A percentile compares a stretch with the other conserved stretches of the same genome.
Evolutionary conservation across 2,329 filamentous ascomycete genomes (phyloP).

Genomic region (Colletotrichum theobromicola): DNA sequence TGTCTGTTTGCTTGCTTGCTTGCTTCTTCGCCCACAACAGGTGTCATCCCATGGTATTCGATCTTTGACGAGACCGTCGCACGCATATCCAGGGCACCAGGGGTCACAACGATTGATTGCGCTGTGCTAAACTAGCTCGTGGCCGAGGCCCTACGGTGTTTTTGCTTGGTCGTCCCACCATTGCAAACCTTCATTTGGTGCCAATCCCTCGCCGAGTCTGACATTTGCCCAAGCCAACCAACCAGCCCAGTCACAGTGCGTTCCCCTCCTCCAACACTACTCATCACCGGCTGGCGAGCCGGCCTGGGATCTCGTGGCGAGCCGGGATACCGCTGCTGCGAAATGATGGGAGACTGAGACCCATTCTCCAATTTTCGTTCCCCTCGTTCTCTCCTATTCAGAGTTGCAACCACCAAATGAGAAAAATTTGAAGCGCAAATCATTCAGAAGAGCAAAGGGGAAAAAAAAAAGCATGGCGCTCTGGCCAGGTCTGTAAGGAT

Average conservation of each 20-base stretch:
- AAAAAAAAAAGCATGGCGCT: neutral
- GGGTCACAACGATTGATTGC: neutral
- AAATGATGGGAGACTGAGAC: slow-evolving; percentile 11
- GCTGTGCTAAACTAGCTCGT: neutral
- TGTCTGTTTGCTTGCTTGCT: neutral
- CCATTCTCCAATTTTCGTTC: neutral
- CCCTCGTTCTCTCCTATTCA: neutral
- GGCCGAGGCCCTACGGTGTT: neutral
- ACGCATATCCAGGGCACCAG: neutral
- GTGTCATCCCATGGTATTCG: slow-evolving; percentile 9
- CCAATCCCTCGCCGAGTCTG: neutral
- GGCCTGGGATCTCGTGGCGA: neutral
- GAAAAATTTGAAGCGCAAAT: neutral
- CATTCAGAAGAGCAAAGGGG: neutral
- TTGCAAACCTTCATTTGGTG: slow-evolving; percentile 5
- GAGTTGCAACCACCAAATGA: neutral
- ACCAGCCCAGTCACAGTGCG: neutral
- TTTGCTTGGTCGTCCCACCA: slow-evolving; percentile 9
- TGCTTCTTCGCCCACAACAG: neutral
- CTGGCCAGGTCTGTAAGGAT: neutral
- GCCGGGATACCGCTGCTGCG: slow-evolving; percentile 6
- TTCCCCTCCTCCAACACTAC: neutral
- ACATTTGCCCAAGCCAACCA: neutral
- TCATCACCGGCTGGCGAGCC: neutral
- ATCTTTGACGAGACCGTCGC: neutral